Percentiles rank a stretch among this genome's conserved stretches.
Conservation (phyloP, 2,329 filamentous ascomycete species). For the Chaetomiaceae sp. region DNA sequence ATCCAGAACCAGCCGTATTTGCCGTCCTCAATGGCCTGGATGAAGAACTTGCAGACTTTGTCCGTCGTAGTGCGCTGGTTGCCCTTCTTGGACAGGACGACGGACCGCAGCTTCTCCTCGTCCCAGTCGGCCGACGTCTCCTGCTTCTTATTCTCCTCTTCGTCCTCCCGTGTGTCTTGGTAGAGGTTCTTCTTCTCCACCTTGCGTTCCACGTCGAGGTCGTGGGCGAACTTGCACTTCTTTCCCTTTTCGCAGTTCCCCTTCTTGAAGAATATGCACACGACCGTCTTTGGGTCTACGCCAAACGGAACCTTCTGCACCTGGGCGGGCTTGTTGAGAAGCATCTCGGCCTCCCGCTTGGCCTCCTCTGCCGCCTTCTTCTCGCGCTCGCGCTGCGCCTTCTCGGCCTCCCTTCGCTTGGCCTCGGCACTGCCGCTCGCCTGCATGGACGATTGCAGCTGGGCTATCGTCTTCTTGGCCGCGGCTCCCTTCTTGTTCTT, state of each 20-base stretch:
- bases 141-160: conserved; percentile 72
- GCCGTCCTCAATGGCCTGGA: conserved; percentile 92
- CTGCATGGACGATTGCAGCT: conserved; percentile 68
- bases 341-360: conserved; percentile 68
- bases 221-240: conserved; percentile 98
- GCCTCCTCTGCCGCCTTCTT: conserved; percentile 87
- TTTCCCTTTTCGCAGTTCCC: conserved; percentile 94
- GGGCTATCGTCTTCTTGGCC: conserved; percentile 85
- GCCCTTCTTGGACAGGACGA: conserved; percentile 92
- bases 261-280: conserved; percentile 97
- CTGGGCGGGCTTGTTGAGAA: conserved; percentile 88
- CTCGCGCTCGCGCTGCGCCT: conserved; percentile 67
- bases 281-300: conserved; percentile 93
- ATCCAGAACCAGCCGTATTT: conserved; percentile 99
- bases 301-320: conserved; percentile 97
- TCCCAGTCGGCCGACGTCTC: conserved; percentile 98
- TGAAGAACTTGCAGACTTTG: conserved; percentile 99
- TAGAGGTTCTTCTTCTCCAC: conserved; percentile 89
- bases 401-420: conserved; percentile 70
- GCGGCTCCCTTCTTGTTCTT: conserved; percentile 98
- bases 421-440: conserved; percentile 76
- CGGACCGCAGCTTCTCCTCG: conserved; percentile 86
- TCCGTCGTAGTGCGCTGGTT: conserved; percentile 94
- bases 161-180: conserved; percentile 69
- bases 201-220: conserved; percentile 83